Evolutionary conservation across 2,329 filamentous ascomycete genomes (phyloP), one percentile per base, ranked within the genome.

Genomic region (Alternaria arborescens): DNA sequence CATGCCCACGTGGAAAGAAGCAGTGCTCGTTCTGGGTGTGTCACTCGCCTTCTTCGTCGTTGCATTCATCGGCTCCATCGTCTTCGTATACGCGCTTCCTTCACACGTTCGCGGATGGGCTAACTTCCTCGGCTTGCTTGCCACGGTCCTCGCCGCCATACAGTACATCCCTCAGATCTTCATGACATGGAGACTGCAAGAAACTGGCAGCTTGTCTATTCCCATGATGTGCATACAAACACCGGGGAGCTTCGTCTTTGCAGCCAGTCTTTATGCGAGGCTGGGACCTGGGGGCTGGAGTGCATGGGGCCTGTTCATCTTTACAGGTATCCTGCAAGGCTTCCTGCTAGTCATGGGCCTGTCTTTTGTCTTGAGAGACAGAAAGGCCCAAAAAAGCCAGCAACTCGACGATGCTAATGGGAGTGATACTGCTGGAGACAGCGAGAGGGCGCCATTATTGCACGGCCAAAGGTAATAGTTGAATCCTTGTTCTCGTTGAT

Each of bases 151-250:
- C 5, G 92, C 95, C 0, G 90, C 88, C 0, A 86, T 98, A 22
- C 95, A 99, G 80, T 99, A 98, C 79, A 83, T 99, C 16, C 95
- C 95, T 0, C 95, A 99, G 80, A 97, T 99, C 66, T 93, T 89
- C 81, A 97, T 91, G 53, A 99, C 95, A 0, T 96, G 92, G 80
- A 86, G 84, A 53, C 83, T 97, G 59, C 91, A 94, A 75, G 90
- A 94, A 71, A 91, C 97, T 2, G 93, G 93, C 55, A 97, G 93
- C 77, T 82, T 99, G 70, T 97, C 93, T 73, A 95, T 99, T 58
- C 90, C 93, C 5, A 98, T 97, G 91, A 98, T 99, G 94, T 91
- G 91, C 76, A 97, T 99, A 34, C 95, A 99, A 78, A 97, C 94
- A 0, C 95, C 95, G 0, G 95, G 95, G 0, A 93, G 93, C 60